Conservation (phyloP, 371 early-diverging fungal species). For the Haplosporangium sp. region DNA sequence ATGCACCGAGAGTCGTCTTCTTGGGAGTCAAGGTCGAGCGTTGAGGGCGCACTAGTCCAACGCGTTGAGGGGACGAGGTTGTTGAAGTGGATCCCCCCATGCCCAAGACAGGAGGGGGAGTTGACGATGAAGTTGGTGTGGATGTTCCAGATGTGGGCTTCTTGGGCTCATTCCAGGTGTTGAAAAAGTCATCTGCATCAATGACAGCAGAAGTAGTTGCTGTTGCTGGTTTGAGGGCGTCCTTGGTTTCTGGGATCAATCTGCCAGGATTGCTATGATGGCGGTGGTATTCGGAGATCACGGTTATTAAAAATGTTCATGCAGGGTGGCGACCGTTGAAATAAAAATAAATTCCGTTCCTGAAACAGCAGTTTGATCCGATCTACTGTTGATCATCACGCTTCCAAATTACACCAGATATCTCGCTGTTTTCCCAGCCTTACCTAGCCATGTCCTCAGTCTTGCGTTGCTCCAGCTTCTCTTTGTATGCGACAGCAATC, state of each 20-base stretch:
- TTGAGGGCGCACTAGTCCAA: slow-evolving; percentile 51
- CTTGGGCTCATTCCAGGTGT: slow-evolving; percentile 56
- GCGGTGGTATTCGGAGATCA: background rate
- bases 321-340: slow-evolving; percentile 25
- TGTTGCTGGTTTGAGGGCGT: slow-evolving; percentile 28
- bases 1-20: slow-evolving; percentile 55
- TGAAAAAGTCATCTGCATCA: slow-evolving; percentile 54
- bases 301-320: background rate
- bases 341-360: background rate
- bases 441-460: slow-evolving; percentile 80
- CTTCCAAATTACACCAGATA: slow-evolving; percentile 29
- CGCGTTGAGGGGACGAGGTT: slow-evolving; percentile 35
- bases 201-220: slow-evolving; percentile 13
- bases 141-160: slow-evolving; percentile 50
- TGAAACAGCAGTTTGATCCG: background rate
- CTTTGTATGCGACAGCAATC: slow-evolving; percentile 87
- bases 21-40: slow-evolving; percentile 56
- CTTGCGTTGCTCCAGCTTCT: slow-evolving; percentile 77
- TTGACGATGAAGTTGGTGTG: slow-evolving; percentile 47
- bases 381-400: no score
- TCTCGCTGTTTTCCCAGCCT: slow-evolving; percentile 77
- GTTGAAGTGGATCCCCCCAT: slow-evolving; percentile 15
- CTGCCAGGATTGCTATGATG: slow-evolving; percentile 45
- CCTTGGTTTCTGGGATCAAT: slow-evolving; percentile 30
- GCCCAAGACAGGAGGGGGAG: slow-evolving; percentile 44